Conservation (phyloP, 2,329 filamentous ascomycete genomes). For the Hawksworthiomyces lignivorus region DNA sequence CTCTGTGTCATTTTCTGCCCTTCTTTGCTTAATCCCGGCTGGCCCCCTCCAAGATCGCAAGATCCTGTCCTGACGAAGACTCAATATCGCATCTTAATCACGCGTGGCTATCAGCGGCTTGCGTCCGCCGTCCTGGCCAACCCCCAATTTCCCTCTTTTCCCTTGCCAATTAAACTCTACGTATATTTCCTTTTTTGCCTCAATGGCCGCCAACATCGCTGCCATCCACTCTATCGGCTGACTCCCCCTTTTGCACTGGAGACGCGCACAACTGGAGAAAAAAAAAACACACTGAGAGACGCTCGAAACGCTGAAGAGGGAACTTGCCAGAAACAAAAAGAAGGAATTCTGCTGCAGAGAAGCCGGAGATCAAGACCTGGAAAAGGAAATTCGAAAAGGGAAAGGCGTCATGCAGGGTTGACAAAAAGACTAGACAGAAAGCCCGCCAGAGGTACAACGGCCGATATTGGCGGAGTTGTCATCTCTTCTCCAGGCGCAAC, state of each 20-base stretch:
- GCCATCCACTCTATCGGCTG: neutral
- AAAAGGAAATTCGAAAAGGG: constrained; percentile 9
- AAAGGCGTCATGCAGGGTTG: constrained; percentile 15
- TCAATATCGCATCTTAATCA: neutral
- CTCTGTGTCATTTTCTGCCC: too few species aligned
- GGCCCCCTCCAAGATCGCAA: too few species aligned
- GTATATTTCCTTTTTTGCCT: constrained; percentile 5
- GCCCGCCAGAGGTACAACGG: neutral
- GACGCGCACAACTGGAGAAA: too few species aligned
- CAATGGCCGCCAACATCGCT: constrained; percentile 1
- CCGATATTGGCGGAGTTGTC: neutral
- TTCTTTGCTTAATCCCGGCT: too few species aligned
- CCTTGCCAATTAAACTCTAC: neutral
- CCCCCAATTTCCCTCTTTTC: neutral
- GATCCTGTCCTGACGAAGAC: too few species aligned
- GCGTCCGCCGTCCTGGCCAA: neutral
- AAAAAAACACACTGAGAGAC: neutral
- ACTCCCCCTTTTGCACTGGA: neutral
- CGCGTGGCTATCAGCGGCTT: neutral
- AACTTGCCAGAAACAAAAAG: neutral
- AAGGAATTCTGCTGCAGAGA: too few species aligned
- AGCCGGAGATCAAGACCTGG: too few species aligned
- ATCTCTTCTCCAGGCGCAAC: too few species aligned
- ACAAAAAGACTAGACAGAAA: constrained; percentile 5
- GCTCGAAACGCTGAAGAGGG: neutral